Conservation (phyloP, 805 yeast genomes). For the Candida schatavii region DNA sequence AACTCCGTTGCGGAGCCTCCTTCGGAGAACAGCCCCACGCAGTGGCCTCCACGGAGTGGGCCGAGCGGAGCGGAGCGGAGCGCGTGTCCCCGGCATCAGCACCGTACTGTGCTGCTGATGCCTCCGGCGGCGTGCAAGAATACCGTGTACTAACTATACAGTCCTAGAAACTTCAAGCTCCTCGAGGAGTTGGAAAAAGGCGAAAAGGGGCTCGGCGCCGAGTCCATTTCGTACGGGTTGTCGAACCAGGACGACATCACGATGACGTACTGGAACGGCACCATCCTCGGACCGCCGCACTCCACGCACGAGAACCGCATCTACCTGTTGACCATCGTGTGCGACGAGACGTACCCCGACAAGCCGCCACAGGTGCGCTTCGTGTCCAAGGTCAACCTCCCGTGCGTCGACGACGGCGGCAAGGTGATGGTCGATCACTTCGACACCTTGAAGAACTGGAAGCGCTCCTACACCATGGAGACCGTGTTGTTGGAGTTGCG, state of each 20-base stretch:
- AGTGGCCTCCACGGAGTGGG: neutral
- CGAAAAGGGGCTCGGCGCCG: constrained; percentile 96
- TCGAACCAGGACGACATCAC: constrained; percentile 86
- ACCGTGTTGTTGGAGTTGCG: constrained; percentile 85
- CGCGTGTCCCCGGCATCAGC: neutral
- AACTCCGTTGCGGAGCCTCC: neutral
- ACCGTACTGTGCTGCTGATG: neutral
- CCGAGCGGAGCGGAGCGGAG: neutral
- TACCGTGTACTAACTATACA: constrained; percentile 20
- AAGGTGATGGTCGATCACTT: constrained; percentile 44
- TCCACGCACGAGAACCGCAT: constrained; percentile 87
- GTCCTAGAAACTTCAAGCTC: constrained; percentile 92
- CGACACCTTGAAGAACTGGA: constrained; percentile 79
- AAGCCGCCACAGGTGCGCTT: constrained; percentile 82
- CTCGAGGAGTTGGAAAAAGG: constrained; percentile 97
- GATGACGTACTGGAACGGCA: constrained; percentile 97
- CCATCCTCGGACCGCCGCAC: constrained; percentile 96
- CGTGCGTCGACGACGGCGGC: constrained; percentile 80
- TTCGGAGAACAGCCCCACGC: neutral
- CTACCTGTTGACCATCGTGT: constrained; percentile 74
- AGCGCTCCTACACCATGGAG: constrained; percentile 88
- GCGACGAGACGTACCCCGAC: constrained; percentile 86
- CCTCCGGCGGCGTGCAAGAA: neutral
- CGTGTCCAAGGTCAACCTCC: constrained; percentile 80
- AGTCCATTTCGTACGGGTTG: constrained; percentile 93